Evolutionary conservation across 805 yeast species (phyloP).

Genomic region (Candida hungchunana): DNA sequence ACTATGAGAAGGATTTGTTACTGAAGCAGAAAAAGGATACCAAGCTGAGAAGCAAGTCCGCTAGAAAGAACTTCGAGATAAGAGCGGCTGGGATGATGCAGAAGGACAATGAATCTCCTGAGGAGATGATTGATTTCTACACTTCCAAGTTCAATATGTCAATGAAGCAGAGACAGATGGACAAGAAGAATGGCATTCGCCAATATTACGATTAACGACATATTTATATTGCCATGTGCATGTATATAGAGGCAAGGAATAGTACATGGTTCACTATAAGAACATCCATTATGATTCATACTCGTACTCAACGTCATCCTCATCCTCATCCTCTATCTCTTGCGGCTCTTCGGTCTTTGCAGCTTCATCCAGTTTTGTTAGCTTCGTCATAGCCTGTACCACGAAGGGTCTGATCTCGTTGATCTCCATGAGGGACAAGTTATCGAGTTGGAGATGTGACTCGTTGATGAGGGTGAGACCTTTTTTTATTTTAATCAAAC

Average conservation of each 20-base stretch:
- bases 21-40: constrained; percentile 15
- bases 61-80: constrained; percentile 13
- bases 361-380: constrained; percentile 51
- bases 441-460: constrained; percentile 76
- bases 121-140: constrained; percentile 24
- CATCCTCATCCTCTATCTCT: constrained; percentile 9
- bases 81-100: constrained; percentile 15
- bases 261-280: not conserved
- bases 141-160: constrained; percentile 24
- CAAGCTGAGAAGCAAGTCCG: constrained; percentile 15
- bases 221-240: not conserved
- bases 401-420: constrained; percentile 86
- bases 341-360: constrained; percentile 13
- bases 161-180: constrained; percentile 25
- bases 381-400: constrained; percentile 71
- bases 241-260: not conserved
- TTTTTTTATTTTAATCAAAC: constrained; percentile 74
- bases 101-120: constrained; percentile 16
- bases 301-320: no score
- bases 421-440: constrained; percentile 77
- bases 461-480: constrained; percentile 80
- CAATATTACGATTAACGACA: constrained; percentile 8
- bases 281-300: no score
- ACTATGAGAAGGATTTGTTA: constrained; percentile 30
- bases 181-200: constrained; percentile 15